These are phyloP conservation scores for Trifolium fragiferum DNA, from an alignment of 306 rosid species.

Conservation along the genomic window DNA sequence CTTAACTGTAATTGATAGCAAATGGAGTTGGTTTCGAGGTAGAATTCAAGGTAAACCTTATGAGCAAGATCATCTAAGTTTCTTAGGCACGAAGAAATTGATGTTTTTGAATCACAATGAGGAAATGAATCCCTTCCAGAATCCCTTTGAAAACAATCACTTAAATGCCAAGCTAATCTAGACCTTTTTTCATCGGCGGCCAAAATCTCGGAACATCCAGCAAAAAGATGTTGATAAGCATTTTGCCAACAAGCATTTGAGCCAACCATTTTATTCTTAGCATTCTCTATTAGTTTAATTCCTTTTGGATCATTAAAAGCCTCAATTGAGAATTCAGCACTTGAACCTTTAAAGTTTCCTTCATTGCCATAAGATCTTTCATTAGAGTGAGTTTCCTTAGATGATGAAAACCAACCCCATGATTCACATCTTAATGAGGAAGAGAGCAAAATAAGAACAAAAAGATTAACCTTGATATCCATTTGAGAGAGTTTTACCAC, in stretches of 20 bases:
- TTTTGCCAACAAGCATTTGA: slow-evolving; percentile 75
- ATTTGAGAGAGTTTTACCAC: slow-evolving; percentile 37
- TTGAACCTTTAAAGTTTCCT: slow-evolving; percentile 39
- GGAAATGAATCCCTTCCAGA: slow-evolving; percentile 73
- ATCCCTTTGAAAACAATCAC: slow-evolving; percentile 89
- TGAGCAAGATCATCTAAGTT: slow-evolving; percentile 62
- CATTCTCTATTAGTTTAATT: slow-evolving; percentile 55
- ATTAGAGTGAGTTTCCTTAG: slow-evolving; percentile 36
- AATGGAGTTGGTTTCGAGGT: slow-evolving; percentile 83
- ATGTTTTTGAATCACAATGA: slow-evolving; percentile 55
- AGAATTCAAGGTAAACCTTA: slow-evolving; percentile 78
- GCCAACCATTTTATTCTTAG: slow-evolving; percentile 56
- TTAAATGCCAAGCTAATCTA: slow-evolving; percentile 86
- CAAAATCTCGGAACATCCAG: slow-evolving; percentile 74
- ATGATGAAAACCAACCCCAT: slow-evolving; percentile 76
- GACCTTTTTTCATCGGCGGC: slow-evolving; percentile 71
- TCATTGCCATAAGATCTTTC: slow-evolving; percentile 34
- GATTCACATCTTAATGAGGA: slow-evolving; percentile 50
- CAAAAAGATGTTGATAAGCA: slow-evolving; percentile 70
- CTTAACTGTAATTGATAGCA: slow-evolving; percentile 88
- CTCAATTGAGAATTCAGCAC: slow-evolving; percentile 66
- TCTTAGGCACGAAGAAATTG: slow-evolving; percentile 58
- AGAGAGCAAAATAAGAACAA: slow-evolving; percentile 44
- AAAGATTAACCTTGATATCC: slow-evolving; percentile 39
- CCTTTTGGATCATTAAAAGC: slow-evolving; percentile 63